A percentile compares a stretch with the other conserved stretches of the same genome.
Evolutionary conservation across 805 yeast genomes (phyloP).

Genomic region (Ogataea pignaliae): DNA sequence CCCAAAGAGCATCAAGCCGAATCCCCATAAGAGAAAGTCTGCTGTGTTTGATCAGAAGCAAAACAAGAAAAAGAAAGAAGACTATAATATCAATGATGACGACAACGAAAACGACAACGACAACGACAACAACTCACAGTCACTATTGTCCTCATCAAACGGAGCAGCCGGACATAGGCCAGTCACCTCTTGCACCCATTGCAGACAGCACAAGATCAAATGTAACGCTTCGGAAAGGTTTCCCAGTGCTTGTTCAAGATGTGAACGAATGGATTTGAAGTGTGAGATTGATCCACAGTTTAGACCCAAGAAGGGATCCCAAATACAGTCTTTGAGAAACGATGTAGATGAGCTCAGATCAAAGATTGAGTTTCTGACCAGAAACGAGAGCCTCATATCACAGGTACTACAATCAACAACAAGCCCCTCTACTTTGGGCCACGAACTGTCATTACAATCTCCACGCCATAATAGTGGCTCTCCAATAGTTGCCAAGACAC

Average conservation of each 20-base stretch:
- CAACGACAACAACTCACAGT: background rate
- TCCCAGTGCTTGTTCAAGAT: constrained; percentile 79
- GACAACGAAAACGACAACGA: background rate
- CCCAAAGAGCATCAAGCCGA: constrained; percentile 1
- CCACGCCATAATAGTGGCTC: background rate
- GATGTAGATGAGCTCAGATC: constrained; percentile 79
- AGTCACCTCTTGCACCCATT: constrained; percentile 89
- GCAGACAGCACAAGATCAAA: constrained; percentile 90
- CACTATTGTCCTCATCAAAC: constrained; percentile 10
- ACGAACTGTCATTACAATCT: background rate
- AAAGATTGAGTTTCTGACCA: constrained; percentile 60
- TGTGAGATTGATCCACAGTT: constrained; percentile 92
- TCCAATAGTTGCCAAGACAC: constrained; percentile 35
- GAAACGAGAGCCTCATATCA: constrained; percentile 64
- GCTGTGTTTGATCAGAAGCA: constrained; percentile 1
- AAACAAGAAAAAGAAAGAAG: constrained; percentile 8
- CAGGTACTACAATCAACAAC: constrained; percentile 47
- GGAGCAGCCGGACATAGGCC: constrained; percentile 65
- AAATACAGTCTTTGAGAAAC: constrained; percentile 74
- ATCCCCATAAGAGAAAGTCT: constrained; percentile 4
- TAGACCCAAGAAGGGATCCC: constrained; percentile 88
- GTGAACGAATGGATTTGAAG: constrained; percentile 70
- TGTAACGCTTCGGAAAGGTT: constrained; percentile 85
- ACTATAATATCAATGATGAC: background rate
- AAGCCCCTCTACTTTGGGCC: constrained; percentile 4